phyloP scores from a whole-genome alignment of 441 rosid species.

The Theobroma grandiflorum region DNA sequence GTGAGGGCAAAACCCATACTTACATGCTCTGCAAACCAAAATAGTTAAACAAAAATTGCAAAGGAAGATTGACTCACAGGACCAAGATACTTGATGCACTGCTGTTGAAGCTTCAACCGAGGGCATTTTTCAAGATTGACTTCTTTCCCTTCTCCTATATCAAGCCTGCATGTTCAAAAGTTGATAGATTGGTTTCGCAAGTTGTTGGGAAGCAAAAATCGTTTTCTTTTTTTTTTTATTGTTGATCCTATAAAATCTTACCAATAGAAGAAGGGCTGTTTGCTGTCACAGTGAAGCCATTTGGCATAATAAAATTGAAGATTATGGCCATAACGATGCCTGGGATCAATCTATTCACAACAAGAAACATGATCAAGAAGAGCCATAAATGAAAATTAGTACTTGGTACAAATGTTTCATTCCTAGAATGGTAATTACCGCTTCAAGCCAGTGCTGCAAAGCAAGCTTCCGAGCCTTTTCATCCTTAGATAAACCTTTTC shows the following conservation, averaged over 20 bases:
- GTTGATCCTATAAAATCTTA: constrained; percentile 30
- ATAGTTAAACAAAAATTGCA: not conserved
- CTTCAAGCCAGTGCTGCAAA: constrained; percentile 87
- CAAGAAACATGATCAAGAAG: constrained; percentile 28
- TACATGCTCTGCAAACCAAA: not conserved
- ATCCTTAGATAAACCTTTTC: constrained; percentile 77
- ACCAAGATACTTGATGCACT: constrained; percentile 82
- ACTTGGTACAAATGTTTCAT: not conserved
- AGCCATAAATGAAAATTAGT: constrained; percentile 15
- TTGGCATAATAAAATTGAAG: constrained; percentile 70
- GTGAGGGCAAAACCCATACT: not conserved
- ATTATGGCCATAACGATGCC: constrained; percentile 85
- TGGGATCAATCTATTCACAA: constrained; percentile 68
- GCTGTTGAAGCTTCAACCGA: constrained; percentile 67
- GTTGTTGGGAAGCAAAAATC: constrained; percentile 18
- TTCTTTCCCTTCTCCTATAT: constrained; percentile 72
- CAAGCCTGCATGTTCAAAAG: constrained; percentile 58
- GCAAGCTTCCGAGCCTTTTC: constrained; percentile 80
- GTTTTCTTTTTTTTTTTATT: constrained; percentile 1
- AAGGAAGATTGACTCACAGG: constrained; percentile 54
- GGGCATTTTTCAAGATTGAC: constrained; percentile 62
- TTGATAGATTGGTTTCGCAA: constrained; percentile 21
- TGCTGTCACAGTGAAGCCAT: constrained; percentile 76
- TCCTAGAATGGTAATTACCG: constrained; percentile 51
- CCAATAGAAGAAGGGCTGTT: constrained; percentile 83